Conservation (phyloP, 1,284 basidiomycete species). For the Ustilago nuda region DNA sequence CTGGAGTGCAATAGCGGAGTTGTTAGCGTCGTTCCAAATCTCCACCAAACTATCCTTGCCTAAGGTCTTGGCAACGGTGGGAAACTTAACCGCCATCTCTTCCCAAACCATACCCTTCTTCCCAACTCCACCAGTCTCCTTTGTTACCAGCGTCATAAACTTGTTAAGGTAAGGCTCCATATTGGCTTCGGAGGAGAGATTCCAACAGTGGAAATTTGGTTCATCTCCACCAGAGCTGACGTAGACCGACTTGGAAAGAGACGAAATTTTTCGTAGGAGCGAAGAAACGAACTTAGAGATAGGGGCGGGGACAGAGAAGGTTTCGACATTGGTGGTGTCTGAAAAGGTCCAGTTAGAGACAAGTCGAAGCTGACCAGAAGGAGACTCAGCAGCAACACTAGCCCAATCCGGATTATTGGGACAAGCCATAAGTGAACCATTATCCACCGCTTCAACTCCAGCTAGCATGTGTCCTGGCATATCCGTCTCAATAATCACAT, state of each 20-base stretch:
- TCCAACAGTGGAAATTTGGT: slow-evolving; percentile 79
- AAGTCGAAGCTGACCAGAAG: slow-evolving; percentile 78
- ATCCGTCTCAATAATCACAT: slow-evolving; percentile 79
- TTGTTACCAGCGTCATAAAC: slow-evolving; percentile 76
- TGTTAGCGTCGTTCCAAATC: slow-evolving; percentile 78
- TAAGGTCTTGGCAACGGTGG: slow-evolving; percentile 71
- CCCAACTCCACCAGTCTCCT: slow-evolving; percentile 70
- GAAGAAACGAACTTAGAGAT: slow-evolving; percentile 57
- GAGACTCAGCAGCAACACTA: slow-evolving; percentile 74
- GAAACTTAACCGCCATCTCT: slow-evolving; percentile 70
- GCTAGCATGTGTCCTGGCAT: slow-evolving; percentile 83
- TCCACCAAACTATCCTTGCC: slow-evolving; percentile 78
- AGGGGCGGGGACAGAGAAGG: slow-evolving; percentile 70
- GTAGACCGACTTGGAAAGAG: slow-evolving; percentile 75
- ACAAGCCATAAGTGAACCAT: slow-evolving; percentile 79
- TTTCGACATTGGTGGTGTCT: slow-evolving; percentile 70
- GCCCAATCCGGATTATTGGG: slow-evolving; percentile 76
- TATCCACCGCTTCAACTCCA: slow-evolving; percentile 75
- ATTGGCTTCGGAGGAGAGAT: slow-evolving; percentile 44
- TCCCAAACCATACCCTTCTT: slow-evolving; percentile 81
- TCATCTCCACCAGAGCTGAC: slow-evolving; percentile 88
- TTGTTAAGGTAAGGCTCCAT: slow-evolving; percentile 70
- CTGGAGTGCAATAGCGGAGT: slow-evolving; percentile 76
- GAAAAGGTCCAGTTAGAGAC: slow-evolving; percentile 71
- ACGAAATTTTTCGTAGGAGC: slow-evolving; percentile 54